These are phyloP conservation scores for Canavalia ensiformis DNA, from an alignment of 306 rosid species.

Conservation along the genomic window DNA sequence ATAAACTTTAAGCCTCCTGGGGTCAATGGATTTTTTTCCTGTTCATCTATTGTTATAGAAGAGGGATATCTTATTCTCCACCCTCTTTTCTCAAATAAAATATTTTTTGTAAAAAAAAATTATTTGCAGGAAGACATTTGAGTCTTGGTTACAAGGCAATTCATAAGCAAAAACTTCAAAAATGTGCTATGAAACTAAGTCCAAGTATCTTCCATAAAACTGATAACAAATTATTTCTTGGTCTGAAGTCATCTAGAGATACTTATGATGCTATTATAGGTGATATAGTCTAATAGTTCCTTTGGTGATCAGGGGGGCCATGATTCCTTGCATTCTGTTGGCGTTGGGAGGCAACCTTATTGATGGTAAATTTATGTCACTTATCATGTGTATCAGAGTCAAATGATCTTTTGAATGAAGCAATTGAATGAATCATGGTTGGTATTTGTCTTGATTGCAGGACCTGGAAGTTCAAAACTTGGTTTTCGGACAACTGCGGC, in stretches of 20 bases:
- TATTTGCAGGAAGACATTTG: slow-evolving; percentile 4
- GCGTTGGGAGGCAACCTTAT: slow-evolving; percentile 98
- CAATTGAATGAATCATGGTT: slow-evolving; percentile 26
- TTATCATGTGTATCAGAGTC: neutral
- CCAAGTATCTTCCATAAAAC: slow-evolving; percentile 3
- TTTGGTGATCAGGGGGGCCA: slow-evolving; percentile 87
- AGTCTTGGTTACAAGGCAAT: neutral
- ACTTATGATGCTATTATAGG: slow-evolving; percentile 29
- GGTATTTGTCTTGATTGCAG: slow-evolving; percentile 57
- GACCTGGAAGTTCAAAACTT: slow-evolving; percentile 98
- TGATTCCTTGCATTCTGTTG: slow-evolving; percentile 98
- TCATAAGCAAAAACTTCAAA: slow-evolving; percentile 32
- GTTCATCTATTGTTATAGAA: neutral
- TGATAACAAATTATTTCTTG: neutral
- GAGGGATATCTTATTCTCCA: neutral
- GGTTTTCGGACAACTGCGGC: slow-evolving; percentile 91
- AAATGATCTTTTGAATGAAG: slow-evolving; percentile 24
- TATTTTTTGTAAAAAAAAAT: neutral
- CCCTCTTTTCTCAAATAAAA: slow-evolving; percentile 2
- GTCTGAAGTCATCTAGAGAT: neutral
- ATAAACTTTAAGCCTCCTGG: neutral
- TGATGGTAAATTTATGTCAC: slow-evolving; percentile 71
- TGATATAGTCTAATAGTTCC: slow-evolving; percentile 44
- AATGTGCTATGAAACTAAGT: slow-evolving; percentile 24
- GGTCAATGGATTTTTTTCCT: slow-evolving; percentile 4